Base-by-base conservation (phyloP, 73 alveolate species). In the Symbiodinium pilosum region DNA sequence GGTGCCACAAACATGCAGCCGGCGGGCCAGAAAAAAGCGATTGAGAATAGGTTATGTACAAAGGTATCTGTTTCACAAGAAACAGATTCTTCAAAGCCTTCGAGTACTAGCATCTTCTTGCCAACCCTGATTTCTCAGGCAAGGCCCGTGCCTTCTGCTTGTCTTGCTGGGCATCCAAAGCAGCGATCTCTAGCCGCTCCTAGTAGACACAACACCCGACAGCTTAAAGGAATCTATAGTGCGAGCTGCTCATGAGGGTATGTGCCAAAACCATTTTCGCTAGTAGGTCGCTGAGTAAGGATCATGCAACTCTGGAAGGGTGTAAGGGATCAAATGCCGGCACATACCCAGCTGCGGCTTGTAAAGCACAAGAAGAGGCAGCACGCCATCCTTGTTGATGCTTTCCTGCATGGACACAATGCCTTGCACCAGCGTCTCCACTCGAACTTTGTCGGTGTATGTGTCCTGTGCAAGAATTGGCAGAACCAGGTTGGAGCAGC, bases 371-470 rank as follows among this genome's bases (percentile, higher is more conserved):
- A 47, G 59, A 6, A 14, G 52, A n/a, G 36, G 0, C n/a, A 16
- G 43, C 43, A 16, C 26, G 30, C 43, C 16, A 40, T 16, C 97
- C 97, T 91, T 24, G 52, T 91, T 91, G 97, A 91, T 91, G 89
- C 97, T 91, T 34, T 41, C 38, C 54, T 91, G 97, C 89, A 69
- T 42, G n/a, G 77, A 85, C 47, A 41, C 44, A 41, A 91, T 73
- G 1, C 88, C 88, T 18, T 91, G 97, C 42, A 43, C 89, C 77
- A 91, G 7, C 30, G 97, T 91, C 56, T 68, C 97, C 34, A 42
- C 97, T 20, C 97, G 51, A 2, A 69, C 75, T 34, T 69, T 68
- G 89, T 91, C 97, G 81, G 97, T 91, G 89, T 34, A 91, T 40
- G 97, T 91, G 97, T 91, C 97, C 97, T 91, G 89, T 20, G 75